Evolutionary conservation across 2,329 filamentous ascomycete species (phyloP).

Genomic region (Malbranchea cinnamomea): DNA sequence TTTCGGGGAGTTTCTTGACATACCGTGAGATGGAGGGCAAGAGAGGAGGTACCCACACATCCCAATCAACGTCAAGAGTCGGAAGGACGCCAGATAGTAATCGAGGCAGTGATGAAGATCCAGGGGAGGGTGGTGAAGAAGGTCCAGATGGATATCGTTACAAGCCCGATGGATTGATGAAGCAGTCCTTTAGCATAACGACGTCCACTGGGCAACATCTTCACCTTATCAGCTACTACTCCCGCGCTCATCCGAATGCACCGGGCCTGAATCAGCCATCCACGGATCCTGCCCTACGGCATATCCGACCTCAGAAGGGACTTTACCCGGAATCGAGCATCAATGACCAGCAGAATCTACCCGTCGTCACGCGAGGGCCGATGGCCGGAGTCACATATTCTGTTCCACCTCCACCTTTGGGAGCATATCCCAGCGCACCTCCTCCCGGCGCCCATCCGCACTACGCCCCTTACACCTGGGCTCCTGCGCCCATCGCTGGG

Average conservation of each 20-base stretch:
- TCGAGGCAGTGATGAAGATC: constrained; percentile 68
- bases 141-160: constrained; percentile 80
- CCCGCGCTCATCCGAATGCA: constrained; percentile 58
- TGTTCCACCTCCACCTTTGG: constrained; percentile 36
- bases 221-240: constrained; percentile 95
- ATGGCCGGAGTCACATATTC: constrained; percentile 43
- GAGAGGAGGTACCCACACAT: constrained; percentile 60
- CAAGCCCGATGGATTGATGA: constrained; percentile 95
- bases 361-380: constrained; percentile 63
- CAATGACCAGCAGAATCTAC: constrained; percentile 66
- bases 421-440: constrained; percentile 42
- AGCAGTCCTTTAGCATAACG: constrained; percentile 98
- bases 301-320: constrained; percentile 77
- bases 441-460: constrained; percentile 24
- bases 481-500: constrained; percentile 30
- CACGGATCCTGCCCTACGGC: constrained; percentile 61
- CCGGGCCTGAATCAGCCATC: constrained; percentile 67
- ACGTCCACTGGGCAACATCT: constrained; percentile 81
- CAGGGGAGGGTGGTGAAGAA: constrained; percentile 52
- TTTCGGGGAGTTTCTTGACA: constrained; percentile 92
- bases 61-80: constrained; percentile 39
- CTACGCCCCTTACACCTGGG: constrained; percentile 30
- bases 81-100: constrained; percentile 75
- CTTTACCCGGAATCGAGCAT: constrained; percentile 96
- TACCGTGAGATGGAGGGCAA: constrained; percentile 99